A percentile compares a stretch with the other conserved stretches of the same genome.
phyloP scores from a whole-genome alignment of 192 early-diverging fungal genomes.

The Linnemannia elongata region DNA sequence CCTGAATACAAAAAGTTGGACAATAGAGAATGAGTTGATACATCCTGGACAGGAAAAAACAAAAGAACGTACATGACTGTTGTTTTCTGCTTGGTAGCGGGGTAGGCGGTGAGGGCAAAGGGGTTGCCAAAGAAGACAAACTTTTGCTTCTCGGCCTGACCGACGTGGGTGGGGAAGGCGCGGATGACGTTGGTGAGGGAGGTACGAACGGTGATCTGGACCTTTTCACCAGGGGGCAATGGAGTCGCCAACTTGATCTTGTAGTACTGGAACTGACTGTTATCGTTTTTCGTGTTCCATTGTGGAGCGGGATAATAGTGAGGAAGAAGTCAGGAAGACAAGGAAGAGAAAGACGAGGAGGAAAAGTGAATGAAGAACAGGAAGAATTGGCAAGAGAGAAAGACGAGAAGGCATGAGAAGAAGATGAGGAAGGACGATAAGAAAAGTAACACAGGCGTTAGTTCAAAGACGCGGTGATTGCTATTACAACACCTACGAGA shows the following conservation, averaged over 20 bases:
- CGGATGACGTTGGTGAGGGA: constrained; percentile 59
- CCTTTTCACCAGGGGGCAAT: constrained; percentile 69
- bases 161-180: constrained; percentile 68
- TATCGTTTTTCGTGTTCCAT: not conserved
- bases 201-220: constrained; percentile 69
- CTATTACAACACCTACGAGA: not conserved
- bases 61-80: constrained; percentile 75
- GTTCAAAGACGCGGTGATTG: no score
- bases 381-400: constrained; percentile 15
- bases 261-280: constrained; percentile 60
- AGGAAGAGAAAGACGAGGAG: not conserved
- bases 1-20: not conserved
- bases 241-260: constrained; percentile 60
- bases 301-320: not conserved
- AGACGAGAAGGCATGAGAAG: not conserved
- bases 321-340: not conserved
- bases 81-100: constrained; percentile 80
- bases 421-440: no score
- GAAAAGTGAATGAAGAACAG: not conserved
- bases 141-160: constrained; percentile 77
- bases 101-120: constrained; percentile 77
- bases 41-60: not conserved
- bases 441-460: no score
- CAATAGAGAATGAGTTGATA: no score
- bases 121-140: constrained; percentile 73